Conservation (phyloP, 768 basidiomycete genomes). For the Boletus subparvulus region DNA sequence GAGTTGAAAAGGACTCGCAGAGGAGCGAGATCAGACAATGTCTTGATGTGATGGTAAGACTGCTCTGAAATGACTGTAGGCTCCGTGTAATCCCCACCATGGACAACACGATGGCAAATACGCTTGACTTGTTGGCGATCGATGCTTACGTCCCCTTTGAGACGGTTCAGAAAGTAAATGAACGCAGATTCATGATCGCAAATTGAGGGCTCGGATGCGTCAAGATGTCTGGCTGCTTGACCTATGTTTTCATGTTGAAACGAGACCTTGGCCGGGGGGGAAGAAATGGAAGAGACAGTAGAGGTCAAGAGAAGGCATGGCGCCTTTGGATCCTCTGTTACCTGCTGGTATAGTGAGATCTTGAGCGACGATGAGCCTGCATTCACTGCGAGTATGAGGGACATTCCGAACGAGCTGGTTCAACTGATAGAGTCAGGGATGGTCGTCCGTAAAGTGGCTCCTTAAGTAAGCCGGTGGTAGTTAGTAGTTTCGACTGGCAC, state of each 20-base stretch:
- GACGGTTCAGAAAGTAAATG: conserved; percentile 51
- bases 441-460: background rate
- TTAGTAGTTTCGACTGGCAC: too few relatives aligned
- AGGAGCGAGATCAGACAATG: conserved; percentile 78
- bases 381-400: conserved; percentile 67
- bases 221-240: conserved; percentile 10
- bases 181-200: conserved; percentile 64
- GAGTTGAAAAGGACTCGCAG: conserved; percentile 46
- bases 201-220: conserved; percentile 37
- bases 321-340: conserved; percentile 27
- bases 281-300: conserved; percentile 56
- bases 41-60: conserved; percentile 70
- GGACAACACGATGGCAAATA: conserved; percentile 81
- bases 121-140: conserved; percentile 45
- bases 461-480: background rate
- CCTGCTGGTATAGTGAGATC: conserved; percentile 59
- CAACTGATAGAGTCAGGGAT: too few relatives aligned
- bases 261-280: conserved; percentile 52
- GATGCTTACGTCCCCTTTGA: conserved; percentile 43
- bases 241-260: conserved; percentile 30
- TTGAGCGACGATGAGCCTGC: conserved; percentile 88
- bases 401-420: conserved; percentile 8
- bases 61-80: conserved; percentile 68
- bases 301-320: conserved; percentile 50
- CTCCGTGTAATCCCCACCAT: conserved; percentile 76